Evolutionary conservation across 2,329 filamentous ascomycete species (phyloP), one percentile per base, ranked within the genome.

Genomic region (Colletotrichum lindemuthianum): DNA sequence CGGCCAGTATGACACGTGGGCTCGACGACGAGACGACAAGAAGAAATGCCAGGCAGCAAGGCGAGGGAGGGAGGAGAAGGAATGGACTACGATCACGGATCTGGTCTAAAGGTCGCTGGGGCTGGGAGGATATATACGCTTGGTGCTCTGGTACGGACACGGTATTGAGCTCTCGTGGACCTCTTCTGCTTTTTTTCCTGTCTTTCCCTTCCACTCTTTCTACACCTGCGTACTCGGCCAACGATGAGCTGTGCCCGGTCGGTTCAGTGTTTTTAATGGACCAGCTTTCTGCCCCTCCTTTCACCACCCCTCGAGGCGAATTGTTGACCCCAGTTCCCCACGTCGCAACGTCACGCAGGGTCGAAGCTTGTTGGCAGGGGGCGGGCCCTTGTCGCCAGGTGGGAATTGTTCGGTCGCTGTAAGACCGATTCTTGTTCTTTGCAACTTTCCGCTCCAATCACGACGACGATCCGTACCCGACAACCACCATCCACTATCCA

Each of bases 341-440:
- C 65, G 63, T 51, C 61, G 63, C 49, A 66, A 66, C 48, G 63
- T 67, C 65, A 63, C 65, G 65, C 65, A 67, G 63, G 65, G 65
- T 67, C 65, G 65, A 67, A 67, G 65, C 65, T 67, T 67, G 65
- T 67, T 60, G 60, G 64, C 60, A 52, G 33, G 51, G 54, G 40
- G 55, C 60, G 65, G 65, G 61, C 47, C 55, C 39, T 55, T 59
- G 49, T 44, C 60, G 49, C 59, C 33, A 52, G 48, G 60, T 60
- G 60, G 60, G 60, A 65, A 66, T 60, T 51, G 64, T 68, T 68
- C 66, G 66, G 66, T 67, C 59, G 49, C 60, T 65, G 64, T 67
- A 67, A 67, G 66, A 68, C 66, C 66, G 66, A 68, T 60, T 57
- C 32, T 40, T 40, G 36, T 54, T 59, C 52, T 51, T 66, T 66